Base-by-base conservation (phyloP, 228 moss, liverwort and hornwort species). In the Sphagnum fallax region DNA sequence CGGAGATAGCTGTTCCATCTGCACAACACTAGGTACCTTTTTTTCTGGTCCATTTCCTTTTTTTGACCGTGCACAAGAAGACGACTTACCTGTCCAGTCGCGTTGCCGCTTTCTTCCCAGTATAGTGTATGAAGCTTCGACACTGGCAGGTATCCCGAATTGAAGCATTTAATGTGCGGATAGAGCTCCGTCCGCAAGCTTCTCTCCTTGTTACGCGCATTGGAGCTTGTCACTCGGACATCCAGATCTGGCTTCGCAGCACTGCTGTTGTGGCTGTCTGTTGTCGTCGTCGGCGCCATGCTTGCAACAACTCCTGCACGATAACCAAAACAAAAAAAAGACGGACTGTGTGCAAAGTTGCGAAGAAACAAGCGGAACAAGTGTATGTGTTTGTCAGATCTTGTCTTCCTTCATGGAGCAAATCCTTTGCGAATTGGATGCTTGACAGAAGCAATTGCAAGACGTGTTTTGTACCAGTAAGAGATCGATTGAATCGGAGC, bases 21-120 rank as follows among this genome's bases (percentile, higher is more conserved):
- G 32, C 32, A 32, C 32, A 2, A 32, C 32, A 32, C 32, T 32
- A 32, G 32, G 32, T 32, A 32, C 32, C 32, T 32, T 32, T 32
- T 32, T 32, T 32, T 32, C 32, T 32, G 32, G 32, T 32, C 32
- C 2, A 32, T 32, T 32, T 32, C 32, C 32, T 32, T 32, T 32
- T 2, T 32, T 32, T 32, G 32, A 32, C 2, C 32, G 32, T 32
- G 32, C 32, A 32, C 32, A 32, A 32, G 32, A 32, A 32, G 32
- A 32, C 32, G 51, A 60, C 75, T 77, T 76, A 82, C 97, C 89
- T 90, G 83, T 64, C 93, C 93, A 65, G 66, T 61, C 5, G 74
- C 47, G 66, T 84, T 86, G 47, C 97, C 93, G 79, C 88, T 87
- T 78, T 98, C 91, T 83, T 98, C 97, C 93, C 97, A 98, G 62